Evolutionary conservation across 352 stramenopile species (phyloP).

Genomic region (Phytophthora sojae): DNA sequence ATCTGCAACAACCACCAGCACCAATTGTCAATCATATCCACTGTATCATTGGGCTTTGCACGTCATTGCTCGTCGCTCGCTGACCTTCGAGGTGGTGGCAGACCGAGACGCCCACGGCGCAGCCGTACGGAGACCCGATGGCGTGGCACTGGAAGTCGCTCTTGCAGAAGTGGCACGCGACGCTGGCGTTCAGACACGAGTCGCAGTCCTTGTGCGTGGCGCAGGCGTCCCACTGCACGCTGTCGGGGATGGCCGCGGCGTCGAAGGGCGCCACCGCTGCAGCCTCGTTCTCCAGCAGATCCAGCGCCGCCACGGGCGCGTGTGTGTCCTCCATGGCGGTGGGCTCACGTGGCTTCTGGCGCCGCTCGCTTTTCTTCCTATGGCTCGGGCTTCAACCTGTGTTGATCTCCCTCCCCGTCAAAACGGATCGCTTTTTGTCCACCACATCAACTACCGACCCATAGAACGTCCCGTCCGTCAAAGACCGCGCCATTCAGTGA

Average conservation of each 20-base stretch:
- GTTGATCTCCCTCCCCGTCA: not conserved
- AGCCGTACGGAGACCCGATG: slow-evolving; percentile 75
- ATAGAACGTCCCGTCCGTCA: not conserved
- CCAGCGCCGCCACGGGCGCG: slow-evolving; percentile 2
- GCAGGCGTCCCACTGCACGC: slow-evolving; percentile 49
- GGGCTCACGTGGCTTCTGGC: too few species aligned
- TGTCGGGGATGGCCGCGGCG: too few species aligned
- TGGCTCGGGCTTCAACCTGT: slow-evolving; percentile 32
- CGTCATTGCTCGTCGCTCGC: too few species aligned
- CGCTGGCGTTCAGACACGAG: slow-evolving; percentile 75
- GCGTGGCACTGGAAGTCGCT: slow-evolving; percentile 86
- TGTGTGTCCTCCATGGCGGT: slow-evolving; percentile 13
- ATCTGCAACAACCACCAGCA: slow-evolving; percentile 42
- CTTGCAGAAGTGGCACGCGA: slow-evolving; percentile 85
- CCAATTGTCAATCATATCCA: too few species aligned
- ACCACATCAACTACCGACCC: not conserved
- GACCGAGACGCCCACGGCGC: slow-evolving; percentile 71
- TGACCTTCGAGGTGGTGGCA: slow-evolving; percentile 85
- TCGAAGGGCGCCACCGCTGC: not conserved
- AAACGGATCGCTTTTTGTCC: not conserved
- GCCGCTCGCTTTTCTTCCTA: slow-evolving; percentile 16
- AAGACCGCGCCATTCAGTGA: not conserved
- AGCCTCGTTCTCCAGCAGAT: slow-evolving; percentile 1
- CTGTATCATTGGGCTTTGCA: too few species aligned
- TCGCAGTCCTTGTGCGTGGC: slow-evolving; percentile 75